A percentile compares a stretch with the other conserved stretches of the same genome.
Evolutionary conservation across 2,329 filamentous ascomycete genomes (phyloP).

Genomic region (Talaromyces sp.): DNA sequence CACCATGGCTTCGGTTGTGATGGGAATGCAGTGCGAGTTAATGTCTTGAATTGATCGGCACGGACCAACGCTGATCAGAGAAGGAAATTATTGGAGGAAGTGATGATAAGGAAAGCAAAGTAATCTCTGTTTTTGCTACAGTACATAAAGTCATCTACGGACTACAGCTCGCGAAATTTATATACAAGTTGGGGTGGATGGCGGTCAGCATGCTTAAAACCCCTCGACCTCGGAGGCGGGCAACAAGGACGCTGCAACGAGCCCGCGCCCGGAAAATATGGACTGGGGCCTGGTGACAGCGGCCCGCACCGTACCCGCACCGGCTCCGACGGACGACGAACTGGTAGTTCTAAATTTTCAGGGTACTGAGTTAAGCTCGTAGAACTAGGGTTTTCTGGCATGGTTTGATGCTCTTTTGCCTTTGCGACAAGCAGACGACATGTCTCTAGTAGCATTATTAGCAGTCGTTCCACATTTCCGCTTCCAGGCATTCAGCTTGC

Average conservation of each 20-base stretch:
- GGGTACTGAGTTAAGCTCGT: no score
- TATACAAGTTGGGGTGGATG: background rate
- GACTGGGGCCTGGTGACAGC: background rate
- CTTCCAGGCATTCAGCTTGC: background rate
- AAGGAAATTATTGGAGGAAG: background rate
- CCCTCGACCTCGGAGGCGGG: background rate
- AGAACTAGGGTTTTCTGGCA: no score
- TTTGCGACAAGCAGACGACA: background rate
- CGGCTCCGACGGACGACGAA: background rate
- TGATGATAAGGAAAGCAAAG: constrained; percentile 1
- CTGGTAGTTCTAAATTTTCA: no score
- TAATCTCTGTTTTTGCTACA: background rate
- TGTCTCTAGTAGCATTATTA: background rate
- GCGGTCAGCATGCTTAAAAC: background rate
- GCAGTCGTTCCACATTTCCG: background rate
- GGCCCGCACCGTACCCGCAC: constrained; percentile 1
- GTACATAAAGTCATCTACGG: background rate
- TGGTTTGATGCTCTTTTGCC: background rate
- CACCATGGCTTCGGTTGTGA: background rate
- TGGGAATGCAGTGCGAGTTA: background rate
- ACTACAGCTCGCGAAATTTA: background rate
- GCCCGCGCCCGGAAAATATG: background rate
- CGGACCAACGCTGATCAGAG: background rate
- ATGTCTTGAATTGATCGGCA: background rate
- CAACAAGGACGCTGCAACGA: background rate